A percentile compares a stretch with the other conserved stretches of the same genome.
Conservation (phyloP, 352 stramenopile genomes). For the Phytopythium ostracodes region DNA sequence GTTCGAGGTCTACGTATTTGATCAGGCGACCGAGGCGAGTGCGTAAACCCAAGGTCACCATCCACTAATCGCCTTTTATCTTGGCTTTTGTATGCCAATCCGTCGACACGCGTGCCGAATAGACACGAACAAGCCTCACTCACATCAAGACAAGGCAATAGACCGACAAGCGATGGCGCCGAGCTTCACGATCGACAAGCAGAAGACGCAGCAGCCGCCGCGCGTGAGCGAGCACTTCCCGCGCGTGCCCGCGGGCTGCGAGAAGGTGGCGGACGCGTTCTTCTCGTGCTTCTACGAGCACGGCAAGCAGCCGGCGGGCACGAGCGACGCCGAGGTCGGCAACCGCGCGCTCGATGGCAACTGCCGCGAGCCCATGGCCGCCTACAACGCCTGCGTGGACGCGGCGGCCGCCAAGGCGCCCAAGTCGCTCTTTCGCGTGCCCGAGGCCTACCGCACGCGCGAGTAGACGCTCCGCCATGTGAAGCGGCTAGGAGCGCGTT, state of each 20-base stretch:
- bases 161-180: conserved; percentile 5
- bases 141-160: background rate
- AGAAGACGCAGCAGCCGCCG: conserved; percentile 40
- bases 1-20: background rate
- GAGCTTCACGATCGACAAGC: conserved; percentile 22
- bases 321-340: conserved; percentile 55
- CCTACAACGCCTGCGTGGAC: conserved; percentile 80
- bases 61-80: conserved; percentile 12
- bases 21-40: background rate
- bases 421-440: conserved; percentile 79
- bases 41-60: conserved; percentile 1
- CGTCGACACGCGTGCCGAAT: conserved; percentile 15
- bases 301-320: conserved; percentile 60
- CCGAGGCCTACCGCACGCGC: conserved; percentile 72
- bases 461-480: conserved; percentile 17
- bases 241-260: conserved; percentile 63
- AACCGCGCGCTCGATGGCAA: conserved; percentile 48
- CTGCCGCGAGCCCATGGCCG: conserved; percentile 49
- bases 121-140: background rate
- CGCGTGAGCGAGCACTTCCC: conserved; percentile 77
- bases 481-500: no score
- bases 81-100: conserved; percentile 46
- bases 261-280: conserved; percentile 63
- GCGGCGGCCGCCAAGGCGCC: conserved; percentile 40
- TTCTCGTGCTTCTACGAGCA: conserved; percentile 83